Percentiles rank a stretch among this genome's conserved stretches.
phyloP scores from a whole-genome alignment of 306 rosid genomes.

The Corylus americana region DNA sequence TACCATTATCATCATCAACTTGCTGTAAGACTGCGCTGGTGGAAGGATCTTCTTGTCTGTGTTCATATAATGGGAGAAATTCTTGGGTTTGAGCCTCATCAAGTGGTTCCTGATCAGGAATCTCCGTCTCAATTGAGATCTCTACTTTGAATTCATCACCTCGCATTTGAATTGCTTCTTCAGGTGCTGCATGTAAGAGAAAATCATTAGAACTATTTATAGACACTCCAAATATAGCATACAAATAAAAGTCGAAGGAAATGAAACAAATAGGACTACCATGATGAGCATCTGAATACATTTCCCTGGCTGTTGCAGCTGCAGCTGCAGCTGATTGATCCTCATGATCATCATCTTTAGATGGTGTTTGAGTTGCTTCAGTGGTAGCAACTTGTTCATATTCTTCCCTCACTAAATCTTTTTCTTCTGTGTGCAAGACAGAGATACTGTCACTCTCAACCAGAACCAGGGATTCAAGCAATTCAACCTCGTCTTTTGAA shows the following conservation, averaged over 20 bases:
- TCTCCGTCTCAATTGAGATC: conserved; percentile 80
- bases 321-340: conserved; percentile 28
- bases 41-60: conserved; percentile 52
- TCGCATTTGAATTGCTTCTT: conserved; percentile 49
- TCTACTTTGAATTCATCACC: conserved; percentile 68
- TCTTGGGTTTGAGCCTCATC: conserved; percentile 60
- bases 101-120: conserved; percentile 75
- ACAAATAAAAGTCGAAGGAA: not conserved
- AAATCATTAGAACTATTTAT: conserved; percentile 12
- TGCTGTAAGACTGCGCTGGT: conserved; percentile 43
- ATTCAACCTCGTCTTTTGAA: conserved; percentile 31
- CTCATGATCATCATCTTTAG: conserved; percentile 34
- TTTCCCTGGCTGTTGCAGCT: conserved; percentile 36
- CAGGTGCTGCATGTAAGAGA: conserved; percentile 43
- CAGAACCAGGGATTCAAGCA: conserved; percentile 32
- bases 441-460: not conserved
- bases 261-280: conserved; percentile 38
- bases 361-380: conserved; percentile 39
- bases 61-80: conserved; percentile 26
- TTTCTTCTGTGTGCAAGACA: conserved; percentile 27
- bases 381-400: conserved; percentile 25
- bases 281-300: conserved; percentile 44
- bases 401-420: conserved; percentile 22
- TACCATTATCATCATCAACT: conserved; percentile 48
- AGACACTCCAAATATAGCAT: conserved; percentile 7